phyloP scores from a whole-genome alignment of 495 filamentous ascomycete genomes.

The Aspergillus bertholletiae region DNA sequence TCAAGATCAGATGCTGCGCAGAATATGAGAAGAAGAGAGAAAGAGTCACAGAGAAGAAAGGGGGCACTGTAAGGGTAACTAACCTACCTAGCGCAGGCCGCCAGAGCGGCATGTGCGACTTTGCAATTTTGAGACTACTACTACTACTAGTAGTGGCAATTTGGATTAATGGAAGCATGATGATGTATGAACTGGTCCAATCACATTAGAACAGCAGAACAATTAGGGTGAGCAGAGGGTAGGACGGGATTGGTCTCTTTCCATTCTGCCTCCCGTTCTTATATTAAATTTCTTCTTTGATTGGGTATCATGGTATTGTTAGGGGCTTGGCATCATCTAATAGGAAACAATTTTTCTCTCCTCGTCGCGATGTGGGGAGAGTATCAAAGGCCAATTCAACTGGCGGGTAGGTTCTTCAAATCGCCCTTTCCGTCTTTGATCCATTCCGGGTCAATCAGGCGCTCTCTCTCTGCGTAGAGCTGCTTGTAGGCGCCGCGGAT shows the following conservation, averaged over 20 bases:
- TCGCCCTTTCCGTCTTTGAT: constrained; percentile 66
- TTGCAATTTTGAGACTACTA: neutral
- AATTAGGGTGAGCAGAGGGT: neutral
- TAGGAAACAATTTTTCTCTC: neutral
- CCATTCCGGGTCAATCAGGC: constrained; percentile 72
- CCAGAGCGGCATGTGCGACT: neutral
- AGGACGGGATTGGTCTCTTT: neutral
- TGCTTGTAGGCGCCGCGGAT: constrained; percentile 93
- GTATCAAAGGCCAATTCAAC: constrained; percentile 16
- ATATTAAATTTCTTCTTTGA: neutral
- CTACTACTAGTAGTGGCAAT: no score
- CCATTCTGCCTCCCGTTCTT: neutral
- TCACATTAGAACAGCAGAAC: neutral
- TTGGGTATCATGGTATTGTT: constrained; percentile 9
- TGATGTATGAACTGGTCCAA: neutral
- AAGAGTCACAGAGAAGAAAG: neutral
- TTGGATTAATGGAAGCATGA: neutral
- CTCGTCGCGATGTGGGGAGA: neutral
- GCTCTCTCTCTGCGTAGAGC: constrained; percentile 68
- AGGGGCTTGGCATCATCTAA: constrained; percentile 6
- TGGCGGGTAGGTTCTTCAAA: constrained; percentile 62
- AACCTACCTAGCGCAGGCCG: neutral
- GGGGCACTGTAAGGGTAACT: neutral
- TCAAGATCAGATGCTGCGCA: neutral
- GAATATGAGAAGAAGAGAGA: neutral